These are phyloP conservation scores for Apiospora pterosperma DNA, from an alignment of 2,329 filamentous ascomycete species.

Conservation along the genomic window DNA sequence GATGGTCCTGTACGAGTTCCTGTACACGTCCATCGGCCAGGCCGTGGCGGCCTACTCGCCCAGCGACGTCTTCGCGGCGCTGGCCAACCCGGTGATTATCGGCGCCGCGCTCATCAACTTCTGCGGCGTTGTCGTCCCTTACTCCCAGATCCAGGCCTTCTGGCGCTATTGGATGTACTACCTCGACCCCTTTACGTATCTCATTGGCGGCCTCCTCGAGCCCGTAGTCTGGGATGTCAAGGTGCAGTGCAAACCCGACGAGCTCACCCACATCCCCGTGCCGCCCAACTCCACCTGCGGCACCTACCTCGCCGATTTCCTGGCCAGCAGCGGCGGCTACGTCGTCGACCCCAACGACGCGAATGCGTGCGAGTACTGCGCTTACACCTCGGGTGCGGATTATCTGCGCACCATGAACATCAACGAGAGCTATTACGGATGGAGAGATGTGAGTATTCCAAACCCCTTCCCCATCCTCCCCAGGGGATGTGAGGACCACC, in stretches of 20 bases:
- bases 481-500: no score
- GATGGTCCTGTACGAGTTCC: constrained; percentile 66
- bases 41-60: constrained; percentile 84
- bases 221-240: constrained; percentile 52
- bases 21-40: constrained; percentile 73
- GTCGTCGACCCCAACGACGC: constrained; percentile 5
- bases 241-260: constrained; percentile 42
- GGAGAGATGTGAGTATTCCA: constrained; percentile 13
- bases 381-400: constrained; percentile 15
- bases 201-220: constrained; percentile 67
- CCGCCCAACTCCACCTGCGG: constrained; percentile 62
- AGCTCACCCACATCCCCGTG: constrained; percentile 44
- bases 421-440: constrained; percentile 14
- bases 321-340: constrained; percentile 48
- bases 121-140: constrained; percentile 74
- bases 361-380: constrained; percentile 12
- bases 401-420: constrained; percentile 15
- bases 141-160: constrained; percentile 61
- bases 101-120: constrained; percentile 53
- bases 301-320: constrained; percentile 61
- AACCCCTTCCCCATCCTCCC: neutral
- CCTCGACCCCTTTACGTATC: constrained; percentile 67
- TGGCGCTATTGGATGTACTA: constrained; percentile 74
- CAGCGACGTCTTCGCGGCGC: constrained; percentile 62
- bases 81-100: constrained; percentile 63